Evolutionary conservation across 1,139 yeast genomes (phyloP).

Genomic region (Yarrowia galli): DNA sequence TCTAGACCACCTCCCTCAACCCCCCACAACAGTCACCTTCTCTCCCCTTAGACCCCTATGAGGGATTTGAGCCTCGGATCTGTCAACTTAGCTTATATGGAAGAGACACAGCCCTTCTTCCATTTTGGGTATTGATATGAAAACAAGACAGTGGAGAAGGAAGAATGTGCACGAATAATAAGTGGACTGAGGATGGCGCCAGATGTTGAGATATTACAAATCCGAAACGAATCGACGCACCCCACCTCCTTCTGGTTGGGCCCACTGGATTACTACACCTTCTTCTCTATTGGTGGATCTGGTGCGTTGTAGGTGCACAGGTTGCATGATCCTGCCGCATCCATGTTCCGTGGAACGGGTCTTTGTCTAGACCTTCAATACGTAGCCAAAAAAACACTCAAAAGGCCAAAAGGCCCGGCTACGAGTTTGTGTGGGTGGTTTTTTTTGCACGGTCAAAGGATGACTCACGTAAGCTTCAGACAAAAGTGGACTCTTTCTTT

Average conservation of each 20-base stretch:
- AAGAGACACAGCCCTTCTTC: conserved; percentile 3
- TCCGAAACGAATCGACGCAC: too few species aligned
- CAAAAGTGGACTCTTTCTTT: background rate
- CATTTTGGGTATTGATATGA: background rate
- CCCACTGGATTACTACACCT: background rate
- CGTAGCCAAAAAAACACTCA: conserved; percentile 13
- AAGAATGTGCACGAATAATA: background rate
- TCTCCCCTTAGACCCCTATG: background rate
- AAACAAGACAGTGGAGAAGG: background rate
- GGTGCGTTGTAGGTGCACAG: background rate
- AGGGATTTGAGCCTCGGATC: conserved; percentile 20
- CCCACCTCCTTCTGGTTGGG: background rate
- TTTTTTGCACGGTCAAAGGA: background rate
- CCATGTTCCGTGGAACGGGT: conserved; percentile 29
- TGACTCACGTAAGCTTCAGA: too few species aligned
- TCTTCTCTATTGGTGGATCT: background rate
- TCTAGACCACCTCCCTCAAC: too few species aligned
- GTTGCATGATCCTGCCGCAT: conserved; percentile 16
- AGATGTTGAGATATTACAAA: background rate
- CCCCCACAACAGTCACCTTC: too few species aligned
- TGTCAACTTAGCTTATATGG: conserved; percentile 3
- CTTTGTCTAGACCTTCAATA: background rate
- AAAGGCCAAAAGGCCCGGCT: background rate
- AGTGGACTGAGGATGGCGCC: too few species aligned
- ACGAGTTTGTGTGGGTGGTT: too few species aligned